These are phyloP conservation scores for Cystobasidium sp. DNA, from an alignment of 1,284 basidiomycete genomes.

Conservation along the genomic window DNA sequence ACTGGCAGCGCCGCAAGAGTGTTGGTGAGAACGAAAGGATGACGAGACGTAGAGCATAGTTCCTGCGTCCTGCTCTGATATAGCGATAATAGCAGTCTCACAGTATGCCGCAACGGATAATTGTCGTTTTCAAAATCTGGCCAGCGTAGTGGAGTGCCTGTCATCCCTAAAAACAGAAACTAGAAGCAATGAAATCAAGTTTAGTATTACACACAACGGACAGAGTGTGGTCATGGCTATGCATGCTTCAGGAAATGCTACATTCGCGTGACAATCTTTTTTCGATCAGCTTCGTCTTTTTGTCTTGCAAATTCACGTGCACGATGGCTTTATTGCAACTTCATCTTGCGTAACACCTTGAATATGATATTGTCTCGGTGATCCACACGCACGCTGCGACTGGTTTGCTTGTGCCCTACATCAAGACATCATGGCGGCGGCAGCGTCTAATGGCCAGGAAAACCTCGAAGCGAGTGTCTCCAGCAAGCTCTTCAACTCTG, in stretches of 20 bases:
- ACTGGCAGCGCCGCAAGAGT: not conserved
- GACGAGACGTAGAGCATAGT: not conserved
- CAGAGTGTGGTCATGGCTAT: not conserved
- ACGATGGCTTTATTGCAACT: not conserved
- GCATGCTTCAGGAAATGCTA: not conserved
- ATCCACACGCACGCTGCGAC: not conserved
- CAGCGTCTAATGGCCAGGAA: too few species aligned
- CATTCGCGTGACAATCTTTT: not conserved
- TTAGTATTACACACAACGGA: not conserved
- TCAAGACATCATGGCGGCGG: not conserved
- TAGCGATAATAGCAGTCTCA: too few species aligned
- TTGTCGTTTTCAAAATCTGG: too few species aligned
- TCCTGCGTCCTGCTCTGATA: too few species aligned
- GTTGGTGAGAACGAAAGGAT: not conserved
- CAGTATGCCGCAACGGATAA: too few species aligned
- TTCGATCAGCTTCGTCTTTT: not conserved
- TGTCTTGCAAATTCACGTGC: not conserved
- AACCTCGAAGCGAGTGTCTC: slow-evolving; percentile 12
- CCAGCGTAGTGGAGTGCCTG: too few species aligned
- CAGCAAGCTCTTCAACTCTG: slow-evolving; percentile 26
- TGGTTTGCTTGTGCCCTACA: not conserved
- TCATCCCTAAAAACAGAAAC: not conserved
- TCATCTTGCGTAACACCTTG: not conserved
- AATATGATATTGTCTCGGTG: not conserved
- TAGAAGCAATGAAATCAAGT: slow-evolving; percentile 9